A percentile compares a stretch with the other conserved stretches of the same genome.
These are phyloP conservation scores for Priceomyces melissophilus DNA, from an alignment of 805 yeast species.

Conservation along the genomic window DNA sequence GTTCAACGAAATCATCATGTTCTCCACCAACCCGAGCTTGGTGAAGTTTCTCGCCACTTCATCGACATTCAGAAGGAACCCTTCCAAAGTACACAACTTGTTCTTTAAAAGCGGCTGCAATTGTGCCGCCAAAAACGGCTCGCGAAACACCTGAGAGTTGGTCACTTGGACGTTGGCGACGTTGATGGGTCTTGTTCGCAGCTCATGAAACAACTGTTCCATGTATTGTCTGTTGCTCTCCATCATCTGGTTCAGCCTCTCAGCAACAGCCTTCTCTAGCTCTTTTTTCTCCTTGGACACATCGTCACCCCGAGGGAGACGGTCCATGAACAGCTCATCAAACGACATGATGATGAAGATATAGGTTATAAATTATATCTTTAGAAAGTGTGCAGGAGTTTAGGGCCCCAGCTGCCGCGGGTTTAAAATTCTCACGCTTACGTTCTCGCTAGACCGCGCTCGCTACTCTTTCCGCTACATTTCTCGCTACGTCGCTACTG, in stretches of 20 bases:
- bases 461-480: too few relatives aligned
- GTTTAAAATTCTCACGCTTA: too few relatives aligned
- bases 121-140: slow-evolving; percentile 44
- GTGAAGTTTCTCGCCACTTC: slow-evolving; percentile 39
- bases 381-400: too few relatives aligned
- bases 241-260: slow-evolving; percentile 29
- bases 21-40: slow-evolving; percentile 41
- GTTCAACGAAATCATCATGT: slow-evolving; percentile 34
- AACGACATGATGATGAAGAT: slow-evolving; percentile 5
- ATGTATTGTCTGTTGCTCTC: slow-evolving; percentile 31
- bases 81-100: slow-evolving; percentile 37
- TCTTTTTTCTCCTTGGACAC: slow-evolving; percentile 21
- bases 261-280: slow-evolving; percentile 20
- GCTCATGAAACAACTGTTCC: slow-evolving; percentile 30
- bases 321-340: slow-evolving; percentile 34
- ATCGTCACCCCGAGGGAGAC: slow-evolving; percentile 15
- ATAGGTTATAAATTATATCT: too few relatives aligned
- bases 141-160: slow-evolving; percentile 47
- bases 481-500: too few relatives aligned
- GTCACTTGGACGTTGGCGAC: slow-evolving; percentile 45
- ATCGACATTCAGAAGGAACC: slow-evolving; percentile 42
- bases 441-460: too few relatives aligned
- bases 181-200: slow-evolving; percentile 38
- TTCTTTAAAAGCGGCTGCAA: slow-evolving; percentile 41
- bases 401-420: too few relatives aligned